phyloP scores from a whole-genome alignment of 2,329 filamentous ascomycete genomes.

The Diaporthe citrichinensis region DNA sequence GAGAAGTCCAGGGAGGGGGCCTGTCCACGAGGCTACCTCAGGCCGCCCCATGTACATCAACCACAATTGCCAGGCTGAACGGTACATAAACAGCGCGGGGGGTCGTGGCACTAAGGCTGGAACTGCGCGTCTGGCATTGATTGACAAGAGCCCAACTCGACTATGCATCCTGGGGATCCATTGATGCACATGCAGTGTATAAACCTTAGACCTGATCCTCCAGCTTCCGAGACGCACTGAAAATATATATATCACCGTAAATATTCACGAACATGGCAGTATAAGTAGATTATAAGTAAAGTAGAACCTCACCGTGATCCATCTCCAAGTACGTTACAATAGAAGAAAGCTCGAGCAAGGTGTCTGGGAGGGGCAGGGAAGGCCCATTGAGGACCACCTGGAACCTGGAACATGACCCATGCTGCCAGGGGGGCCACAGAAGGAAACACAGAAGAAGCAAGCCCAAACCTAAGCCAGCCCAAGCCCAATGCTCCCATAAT shows the following conservation, averaged over 20 bases:
- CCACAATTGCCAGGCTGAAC: background rate
- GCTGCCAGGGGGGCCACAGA: background rate
- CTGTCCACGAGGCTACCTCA: background rate
- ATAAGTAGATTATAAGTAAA: background rate
- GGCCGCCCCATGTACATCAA: background rate
- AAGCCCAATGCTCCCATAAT: constrained; percentile 28
- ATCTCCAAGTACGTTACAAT: background rate
- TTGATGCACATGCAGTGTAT: background rate
- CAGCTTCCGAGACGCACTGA: background rate
- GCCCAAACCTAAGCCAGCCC: constrained; percentile 12
- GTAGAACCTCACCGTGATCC: background rate
- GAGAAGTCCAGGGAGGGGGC: background rate
- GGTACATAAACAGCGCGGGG: background rate
- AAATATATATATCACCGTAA: background rate
- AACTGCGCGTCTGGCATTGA: constrained; percentile 22
- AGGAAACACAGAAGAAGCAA: constrained; percentile 4
- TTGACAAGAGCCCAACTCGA: constrained; percentile 12
- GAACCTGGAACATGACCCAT: background rate
- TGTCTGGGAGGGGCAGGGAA: background rate
- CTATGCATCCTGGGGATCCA: background rate
- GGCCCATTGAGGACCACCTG: background rate
- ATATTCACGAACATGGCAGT: background rate
- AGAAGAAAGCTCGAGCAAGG: background rate
- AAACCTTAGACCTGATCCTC: background rate
- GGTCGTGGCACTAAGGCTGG: constrained; percentile 14